Evolutionary conservation across 2,329 filamentous ascomycete genomes (phyloP), one percentile per base, ranked within the genome.

Genomic region (Leptographium wingfieldii): DNA sequence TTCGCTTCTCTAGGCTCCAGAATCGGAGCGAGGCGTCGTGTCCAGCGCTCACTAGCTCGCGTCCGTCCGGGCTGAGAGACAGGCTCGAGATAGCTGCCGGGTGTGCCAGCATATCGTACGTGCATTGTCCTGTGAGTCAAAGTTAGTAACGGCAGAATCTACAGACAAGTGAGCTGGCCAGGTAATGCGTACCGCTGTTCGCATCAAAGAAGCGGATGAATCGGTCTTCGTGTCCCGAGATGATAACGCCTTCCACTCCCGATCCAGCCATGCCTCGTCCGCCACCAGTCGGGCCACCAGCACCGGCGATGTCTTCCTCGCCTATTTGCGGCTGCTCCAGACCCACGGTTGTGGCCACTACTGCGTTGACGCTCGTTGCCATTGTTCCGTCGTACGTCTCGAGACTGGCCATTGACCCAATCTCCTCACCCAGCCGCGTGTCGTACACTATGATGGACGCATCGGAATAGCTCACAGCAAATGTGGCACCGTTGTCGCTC

Each of bases 131-230:
- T 97, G 51, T 5, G 31, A 16, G 65, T 58, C 14, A 4, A 10
- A 31, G 55, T 70, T 49, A 67, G 66, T 63, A 59, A 31, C 43
- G 43, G 19, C 43, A 46, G 9, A 9, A 16, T 16, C 38, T 3
- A 9, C 10, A 40, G 38, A 16, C 12, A 16, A 10, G 6, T 7
- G 29, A 31, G 29, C 10, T 38, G 35, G 40, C 19, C 43, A 19
- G 4, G 7, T n/a, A 2, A 12, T 40, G 22, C 89, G 74, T 87
- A 97, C 94, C 94, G 74, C 90, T 96, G 70, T 99, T 97, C 64
- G 94, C 94, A 77, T 99, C 94, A 72, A 96, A 99, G 79, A 99
- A 96, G 66, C 92, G 82, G 67, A 99, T 91, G 69, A 91, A 96
- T 67, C 89, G 86, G 74, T 99, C 94, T 76, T 99, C 94, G 70